Percentiles rank a stretch among this genome's conserved stretches.
Conservation (phyloP, 2,329 filamentous ascomycete species). For the Ophiostoma piceae region DNA sequence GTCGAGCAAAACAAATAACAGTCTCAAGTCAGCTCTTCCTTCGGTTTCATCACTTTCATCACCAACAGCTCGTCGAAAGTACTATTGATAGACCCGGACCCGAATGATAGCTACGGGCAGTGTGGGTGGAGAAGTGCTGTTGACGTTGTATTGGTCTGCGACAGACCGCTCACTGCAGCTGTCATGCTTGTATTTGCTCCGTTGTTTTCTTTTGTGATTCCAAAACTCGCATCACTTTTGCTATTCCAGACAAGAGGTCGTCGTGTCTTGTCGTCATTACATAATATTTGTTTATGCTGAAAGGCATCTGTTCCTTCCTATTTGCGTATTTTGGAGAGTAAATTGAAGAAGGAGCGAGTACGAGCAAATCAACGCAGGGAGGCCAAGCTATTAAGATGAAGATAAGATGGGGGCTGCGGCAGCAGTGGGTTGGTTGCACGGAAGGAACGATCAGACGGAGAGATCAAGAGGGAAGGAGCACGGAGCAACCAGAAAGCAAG, state of each 20-base stretch:
- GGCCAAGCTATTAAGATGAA: neutral
- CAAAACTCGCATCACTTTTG: neutral
- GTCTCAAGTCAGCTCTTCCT: neutral
- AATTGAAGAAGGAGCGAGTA: neutral
- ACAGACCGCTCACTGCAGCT: neutral
- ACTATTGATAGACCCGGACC: neutral
- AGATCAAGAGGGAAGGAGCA: neutral
- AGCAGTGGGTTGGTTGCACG: neutral
- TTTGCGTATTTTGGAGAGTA: neutral
- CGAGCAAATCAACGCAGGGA: neutral
- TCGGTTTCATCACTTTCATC: no score
- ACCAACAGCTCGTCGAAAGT: no score
- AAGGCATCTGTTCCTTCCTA: neutral
- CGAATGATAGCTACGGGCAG: neutral
- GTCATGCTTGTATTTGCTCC: neutral
- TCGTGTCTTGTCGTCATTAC: neutral
- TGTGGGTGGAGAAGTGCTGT: neutral
- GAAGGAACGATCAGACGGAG: slow-evolving; percentile 1
- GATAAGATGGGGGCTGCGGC: neutral
- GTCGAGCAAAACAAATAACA: neutral
- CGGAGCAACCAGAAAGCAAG: no score
- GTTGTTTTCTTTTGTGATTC: neutral
- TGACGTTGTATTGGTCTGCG: neutral
- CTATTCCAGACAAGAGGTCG: neutral
- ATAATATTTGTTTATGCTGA: neutral